Conservation (phyloP, 345 rosid species). For the Salix brachista region DNA sequence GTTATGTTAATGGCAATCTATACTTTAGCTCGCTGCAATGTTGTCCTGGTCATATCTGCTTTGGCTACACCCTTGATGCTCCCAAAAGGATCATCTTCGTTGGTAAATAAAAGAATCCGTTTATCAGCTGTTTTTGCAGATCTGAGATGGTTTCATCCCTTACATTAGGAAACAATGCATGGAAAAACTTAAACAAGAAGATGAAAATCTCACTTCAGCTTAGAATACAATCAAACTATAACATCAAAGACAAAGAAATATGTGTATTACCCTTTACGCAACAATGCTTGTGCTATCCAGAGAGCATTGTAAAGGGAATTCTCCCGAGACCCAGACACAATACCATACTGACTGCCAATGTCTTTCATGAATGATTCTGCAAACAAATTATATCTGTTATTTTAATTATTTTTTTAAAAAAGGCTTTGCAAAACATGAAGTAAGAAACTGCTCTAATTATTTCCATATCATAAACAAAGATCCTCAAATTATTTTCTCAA, state of each 20-base stretch:
- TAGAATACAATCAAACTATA: not conserved
- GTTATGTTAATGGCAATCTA: slow-evolving; percentile 4
- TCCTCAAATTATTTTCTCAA: not conserved
- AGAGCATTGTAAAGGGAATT: slow-evolving; percentile 89
- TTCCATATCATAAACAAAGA: not conserved
- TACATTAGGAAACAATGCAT: slow-evolving; percentile 10
- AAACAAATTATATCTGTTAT: slow-evolving; percentile 8
- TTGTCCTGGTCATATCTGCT: slow-evolving; percentile 86
- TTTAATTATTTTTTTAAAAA: not conserved
- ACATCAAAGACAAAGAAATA: not conserved
- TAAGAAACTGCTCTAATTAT: not conserved
- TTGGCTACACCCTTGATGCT: slow-evolving; percentile 61
- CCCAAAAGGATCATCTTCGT: slow-evolving; percentile 95
- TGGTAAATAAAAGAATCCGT: slow-evolving; percentile 77
- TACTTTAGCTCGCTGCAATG: slow-evolving; percentile 94
- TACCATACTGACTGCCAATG: slow-evolving; percentile 87
- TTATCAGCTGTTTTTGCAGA: slow-evolving; percentile 82
- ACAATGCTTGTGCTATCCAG: slow-evolving; percentile 95
- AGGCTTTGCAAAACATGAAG: no score
- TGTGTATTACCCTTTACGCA: slow-evolving; percentile 79
- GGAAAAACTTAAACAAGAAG: not conserved
- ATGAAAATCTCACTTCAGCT: not conserved
- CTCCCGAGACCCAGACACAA: slow-evolving; percentile 79
- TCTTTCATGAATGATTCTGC: slow-evolving; percentile 65
- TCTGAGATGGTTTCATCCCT: slow-evolving; percentile 39